These are phyloP conservation scores for Alternaria novae-zelandiae DNA, from an alignment of 2,329 filamentous ascomycete species.

Conservation along the genomic window DNA sequence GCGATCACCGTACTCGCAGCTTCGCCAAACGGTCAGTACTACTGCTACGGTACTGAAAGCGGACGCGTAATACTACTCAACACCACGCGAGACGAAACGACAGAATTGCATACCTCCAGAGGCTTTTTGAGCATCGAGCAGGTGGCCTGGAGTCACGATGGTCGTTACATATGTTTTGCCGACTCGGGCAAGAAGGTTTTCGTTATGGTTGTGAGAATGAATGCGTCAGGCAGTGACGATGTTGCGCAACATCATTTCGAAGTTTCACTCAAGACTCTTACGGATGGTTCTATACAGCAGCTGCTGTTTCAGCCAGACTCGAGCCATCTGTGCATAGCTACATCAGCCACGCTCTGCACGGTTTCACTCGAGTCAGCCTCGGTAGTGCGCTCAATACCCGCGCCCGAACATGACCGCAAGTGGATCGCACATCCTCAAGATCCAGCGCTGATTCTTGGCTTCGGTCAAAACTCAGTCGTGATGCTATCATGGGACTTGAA, in stretches of 20 bases:
- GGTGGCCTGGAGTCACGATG: not conserved
- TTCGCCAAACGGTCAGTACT: not conserved
- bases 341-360: not conserved
- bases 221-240: not conserved
- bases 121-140: not conserved
- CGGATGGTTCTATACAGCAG: not conserved
- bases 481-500: not conserved
- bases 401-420: not conserved
- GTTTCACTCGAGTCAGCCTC: not conserved
- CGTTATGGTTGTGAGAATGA: not conserved
- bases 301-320: not conserved
- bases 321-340: not conserved
- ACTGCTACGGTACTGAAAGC: not conserved
- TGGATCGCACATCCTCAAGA: not conserved
- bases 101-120: not conserved
- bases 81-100: fast-evolving
- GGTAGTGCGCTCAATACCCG: not conserved
- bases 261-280: not conserved
- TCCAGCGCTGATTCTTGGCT: not conserved
- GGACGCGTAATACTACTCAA: not conserved
- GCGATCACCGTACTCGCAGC: not conserved
- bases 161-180: not conserved
- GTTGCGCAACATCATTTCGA: not conserved
- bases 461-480: not conserved
- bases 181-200: not conserved